phyloP scores from a whole-genome alignment of 2,329 filamentous ascomycete genomes.

The Fusarium coffeatum region DNA sequence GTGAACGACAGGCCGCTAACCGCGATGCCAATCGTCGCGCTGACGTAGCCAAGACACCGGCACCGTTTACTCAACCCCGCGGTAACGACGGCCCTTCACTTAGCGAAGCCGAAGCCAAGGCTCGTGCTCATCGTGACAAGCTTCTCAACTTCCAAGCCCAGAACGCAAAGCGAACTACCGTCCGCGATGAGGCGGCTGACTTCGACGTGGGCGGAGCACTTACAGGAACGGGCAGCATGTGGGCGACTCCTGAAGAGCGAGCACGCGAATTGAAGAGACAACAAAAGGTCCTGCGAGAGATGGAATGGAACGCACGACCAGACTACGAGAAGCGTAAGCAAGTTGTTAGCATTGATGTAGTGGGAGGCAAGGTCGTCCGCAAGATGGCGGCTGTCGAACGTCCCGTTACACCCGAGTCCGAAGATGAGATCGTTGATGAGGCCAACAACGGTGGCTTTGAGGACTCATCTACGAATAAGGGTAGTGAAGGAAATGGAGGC shows the following conservation, averaged over 20 bases:
- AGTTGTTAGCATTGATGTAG: constrained; percentile 86
- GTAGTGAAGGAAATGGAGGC: constrained; percentile 56
- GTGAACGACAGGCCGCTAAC: constrained; percentile 86
- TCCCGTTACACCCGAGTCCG: constrained; percentile 63
- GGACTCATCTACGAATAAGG: constrained; percentile 53
- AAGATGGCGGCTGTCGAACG: constrained; percentile 74
- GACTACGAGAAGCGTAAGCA: constrained; percentile 91
- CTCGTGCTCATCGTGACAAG: constrained; percentile 82
- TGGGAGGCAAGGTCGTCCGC: constrained; percentile 79
- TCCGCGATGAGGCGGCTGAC: constrained; percentile 83
- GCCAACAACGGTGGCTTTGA: constrained; percentile 48
- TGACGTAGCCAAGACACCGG: constrained; percentile 71
- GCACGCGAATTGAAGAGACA: constrained; percentile 86
- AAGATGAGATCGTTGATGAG: constrained; percentile 52
- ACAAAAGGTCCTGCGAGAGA: constrained; percentile 83
- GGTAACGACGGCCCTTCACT: constrained; percentile 52
- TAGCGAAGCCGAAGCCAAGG: constrained; percentile 72
- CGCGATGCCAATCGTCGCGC: constrained; percentile 75
- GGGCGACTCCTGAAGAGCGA: constrained; percentile 85
- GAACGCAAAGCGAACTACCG: constrained; percentile 84
- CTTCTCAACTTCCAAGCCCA: constrained; percentile 86
- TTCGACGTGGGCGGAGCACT: constrained; percentile 65
- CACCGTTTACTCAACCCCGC: constrained; percentile 67
- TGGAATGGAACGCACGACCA: constrained; percentile 85
- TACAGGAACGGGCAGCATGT: constrained; percentile 68